These are phyloP conservation scores for Theobroma cacao DNA, from an alignment of 345 rosid genomes.

Conservation along the genomic window DNA sequence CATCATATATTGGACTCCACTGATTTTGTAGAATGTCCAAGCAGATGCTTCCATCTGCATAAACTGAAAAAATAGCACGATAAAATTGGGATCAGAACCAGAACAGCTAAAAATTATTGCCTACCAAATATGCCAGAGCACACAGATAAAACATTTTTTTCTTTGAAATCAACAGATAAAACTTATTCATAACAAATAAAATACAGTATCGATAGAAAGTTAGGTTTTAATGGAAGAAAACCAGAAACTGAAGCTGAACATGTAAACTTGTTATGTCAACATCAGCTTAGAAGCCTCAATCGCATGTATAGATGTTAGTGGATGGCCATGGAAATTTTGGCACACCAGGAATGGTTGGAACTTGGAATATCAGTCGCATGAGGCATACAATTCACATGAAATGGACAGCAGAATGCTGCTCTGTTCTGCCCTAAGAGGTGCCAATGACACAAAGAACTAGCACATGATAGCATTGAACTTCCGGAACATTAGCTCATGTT, in stretches of 20 bases:
- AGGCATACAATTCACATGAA: not conserved
- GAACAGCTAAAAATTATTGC: not conserved
- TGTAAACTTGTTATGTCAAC: not conserved
- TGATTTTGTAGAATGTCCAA: conserved; percentile 86
- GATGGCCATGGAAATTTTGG: not conserved
- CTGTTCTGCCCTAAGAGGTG: not conserved
- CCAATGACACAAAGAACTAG: not conserved
- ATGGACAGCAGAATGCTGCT: not conserved
- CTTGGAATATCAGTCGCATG: not conserved
- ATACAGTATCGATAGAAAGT: not conserved
- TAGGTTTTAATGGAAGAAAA: not conserved
- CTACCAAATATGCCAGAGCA: not conserved
- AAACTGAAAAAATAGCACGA: conserved; percentile 36
- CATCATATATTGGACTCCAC: conserved; percentile 87
- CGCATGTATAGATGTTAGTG: not conserved
- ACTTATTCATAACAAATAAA: not conserved
- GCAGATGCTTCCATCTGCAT: conserved; percentile 87
- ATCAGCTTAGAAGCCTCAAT: not conserved
- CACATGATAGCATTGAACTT: not conserved
- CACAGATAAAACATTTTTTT: not conserved
- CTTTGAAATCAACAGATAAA: too few species aligned
- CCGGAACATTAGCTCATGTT: not conserved
- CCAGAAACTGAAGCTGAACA: not conserved
- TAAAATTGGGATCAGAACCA: not conserved
- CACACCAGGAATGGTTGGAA: not conserved